These are phyloP conservation scores for Agaricus blazei DNA, from an alignment of 768 basidiomycete genomes.

Conservation along the genomic window DNA sequence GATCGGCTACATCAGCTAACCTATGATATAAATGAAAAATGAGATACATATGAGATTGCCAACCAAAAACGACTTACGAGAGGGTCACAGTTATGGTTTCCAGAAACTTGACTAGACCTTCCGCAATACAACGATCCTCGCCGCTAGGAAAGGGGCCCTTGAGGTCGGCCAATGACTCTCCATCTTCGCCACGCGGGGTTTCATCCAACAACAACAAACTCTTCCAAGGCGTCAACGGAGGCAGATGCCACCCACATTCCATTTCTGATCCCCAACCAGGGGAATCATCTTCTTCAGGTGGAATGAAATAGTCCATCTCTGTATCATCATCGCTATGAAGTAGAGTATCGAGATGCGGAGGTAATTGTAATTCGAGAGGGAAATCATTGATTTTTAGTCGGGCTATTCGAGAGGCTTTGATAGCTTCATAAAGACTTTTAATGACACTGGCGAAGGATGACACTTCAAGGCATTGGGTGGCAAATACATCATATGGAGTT, in stretches of 20 bases:
- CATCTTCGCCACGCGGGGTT: conserved; percentile 40
- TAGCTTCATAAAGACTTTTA: conserved; percentile 71
- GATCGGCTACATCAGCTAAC: conserved; percentile 71
- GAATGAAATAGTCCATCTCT: conserved; percentile 45
- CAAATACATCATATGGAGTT: conserved; percentile 52
- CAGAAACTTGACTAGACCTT: conserved; percentile 71
- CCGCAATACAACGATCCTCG: conserved; percentile 63
- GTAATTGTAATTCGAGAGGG: conserved; percentile 82
- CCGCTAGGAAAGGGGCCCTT: conserved; percentile 53
- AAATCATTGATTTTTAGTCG: conserved; percentile 75
- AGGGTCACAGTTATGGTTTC: conserved; percentile 68
- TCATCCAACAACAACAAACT: conserved; percentile 71
- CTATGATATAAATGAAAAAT: conserved; percentile 26
- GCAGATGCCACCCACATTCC: conserved; percentile 67
- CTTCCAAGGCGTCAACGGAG: conserved; percentile 86
- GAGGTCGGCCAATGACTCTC: conserved; percentile 52
- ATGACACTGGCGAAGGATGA: conserved; percentile 79
- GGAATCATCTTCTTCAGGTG: conserved; percentile 46
- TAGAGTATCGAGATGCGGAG: conserved; percentile 70
- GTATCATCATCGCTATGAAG: conserved; percentile 61
- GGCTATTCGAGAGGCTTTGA: conserved; percentile 73
- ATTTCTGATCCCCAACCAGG: conserved; percentile 65
- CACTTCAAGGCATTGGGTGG: conserved; percentile 49
- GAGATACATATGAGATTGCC: neutral
- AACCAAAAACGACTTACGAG: conserved; percentile 47